Base-by-base conservation (phyloP, 2,329 filamentous ascomycete species). In the Lachnum nothofagi region DNA sequence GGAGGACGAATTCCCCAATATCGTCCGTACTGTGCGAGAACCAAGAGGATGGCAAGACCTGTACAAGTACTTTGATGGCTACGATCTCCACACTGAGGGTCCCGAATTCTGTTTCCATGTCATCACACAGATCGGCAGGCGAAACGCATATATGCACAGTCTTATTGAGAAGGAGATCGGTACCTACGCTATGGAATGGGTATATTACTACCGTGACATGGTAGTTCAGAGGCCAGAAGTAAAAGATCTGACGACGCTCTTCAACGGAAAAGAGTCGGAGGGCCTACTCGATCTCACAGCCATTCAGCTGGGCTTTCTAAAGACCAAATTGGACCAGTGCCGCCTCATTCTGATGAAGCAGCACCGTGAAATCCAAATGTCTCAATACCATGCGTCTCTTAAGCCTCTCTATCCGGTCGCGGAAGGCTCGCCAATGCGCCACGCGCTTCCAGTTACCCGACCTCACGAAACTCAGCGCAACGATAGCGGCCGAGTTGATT, bases 21-120 rank as follows among this genome's bases (percentile, higher is more conserved):
- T 56, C 19, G 45, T 49, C 12, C 41, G 50, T 12, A 12, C 31
- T 9, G 42, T 59, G 20, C 40, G 25, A 3, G 40, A 44, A 9
- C 51, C 54, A 10, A 46, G 44, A 4, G n/a, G 39, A 9, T 63
- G 59, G 57, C 37, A 53, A n/a, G 54, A 60, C 42, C 53, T 66
- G 3, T 60, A 65, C 45, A 31, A 58, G 7, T 67, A 63, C 44
- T 68, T 65, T 48, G 65, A 68, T 55, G 56, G 55, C 4, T 56
- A 58, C 24, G 65, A 67, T 51, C 54, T 65, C 10, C 59, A 54
- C 33, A 42, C 58, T 24, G 54, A 67, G 16, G 57, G 60, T 20
- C 49, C 58, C 10, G 27, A 29, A 1, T 67, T 68, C 45, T 62
- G 64, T 27, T 63, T 42, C 22, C 52, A 54, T n/a, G 60, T 68